phyloP scores from a whole-genome alignment of 75 land plant genomes.

The Cupressus sempervirens region DNA sequence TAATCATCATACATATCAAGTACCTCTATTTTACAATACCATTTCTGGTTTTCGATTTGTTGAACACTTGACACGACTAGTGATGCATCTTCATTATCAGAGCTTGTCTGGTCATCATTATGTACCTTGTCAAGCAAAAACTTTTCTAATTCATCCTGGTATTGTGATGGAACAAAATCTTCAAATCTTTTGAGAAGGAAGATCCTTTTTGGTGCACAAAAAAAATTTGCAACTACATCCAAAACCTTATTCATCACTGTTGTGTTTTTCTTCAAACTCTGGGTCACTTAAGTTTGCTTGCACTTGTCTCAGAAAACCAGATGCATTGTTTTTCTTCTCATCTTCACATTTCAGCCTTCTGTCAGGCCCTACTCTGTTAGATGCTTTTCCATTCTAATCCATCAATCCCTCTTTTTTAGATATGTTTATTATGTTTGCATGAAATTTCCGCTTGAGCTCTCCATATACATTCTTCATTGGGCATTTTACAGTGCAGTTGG shows the following conservation, averaged over 20 bases:
- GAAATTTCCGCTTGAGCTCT: background rate
- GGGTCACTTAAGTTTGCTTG: slow-evolving; percentile 55
- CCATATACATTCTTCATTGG: background rate
- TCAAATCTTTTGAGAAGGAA: slow-evolving; percentile 76
- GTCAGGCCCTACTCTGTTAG: background rate
- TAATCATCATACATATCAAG: no score
- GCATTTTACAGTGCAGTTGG: background rate
- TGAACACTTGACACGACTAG: no score
- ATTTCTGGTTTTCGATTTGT: no score
- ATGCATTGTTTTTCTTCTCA: slow-evolving; percentile 46
- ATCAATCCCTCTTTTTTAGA: background rate
- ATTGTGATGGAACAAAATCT: no score
- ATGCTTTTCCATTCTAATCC: background rate
- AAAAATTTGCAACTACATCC: slow-evolving; percentile 54
- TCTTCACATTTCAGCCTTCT: slow-evolving; percentile 12
- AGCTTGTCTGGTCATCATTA: no score
- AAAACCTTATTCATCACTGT: slow-evolving; percentile 54
- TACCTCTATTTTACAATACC: no score
- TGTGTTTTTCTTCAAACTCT: slow-evolving; percentile 69
- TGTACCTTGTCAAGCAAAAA: no score
- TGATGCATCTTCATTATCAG: no score
- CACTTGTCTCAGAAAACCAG: slow-evolving; percentile 65
- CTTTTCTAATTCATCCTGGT: no score
- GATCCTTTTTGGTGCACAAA: slow-evolving; percentile 74
- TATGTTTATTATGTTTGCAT: background rate